Conservation (phyloP, 345 rosid species). For the Syzygium aromaticum region DNA sequence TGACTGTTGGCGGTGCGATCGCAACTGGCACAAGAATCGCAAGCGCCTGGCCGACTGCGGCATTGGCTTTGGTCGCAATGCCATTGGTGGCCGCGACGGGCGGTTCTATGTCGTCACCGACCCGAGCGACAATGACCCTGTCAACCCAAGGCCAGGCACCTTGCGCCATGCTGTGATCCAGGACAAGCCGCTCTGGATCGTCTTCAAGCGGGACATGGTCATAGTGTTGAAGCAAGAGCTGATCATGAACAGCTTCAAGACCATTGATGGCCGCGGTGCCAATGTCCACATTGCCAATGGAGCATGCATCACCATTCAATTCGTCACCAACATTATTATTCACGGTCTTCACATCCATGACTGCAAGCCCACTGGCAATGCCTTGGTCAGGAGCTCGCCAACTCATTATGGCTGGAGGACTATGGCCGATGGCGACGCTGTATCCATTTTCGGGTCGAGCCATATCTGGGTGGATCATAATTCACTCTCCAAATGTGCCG, state of each 20-base stretch:
- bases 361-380: slow-evolving; percentile 19
- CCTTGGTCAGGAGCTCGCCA: slow-evolving; percentile 20
- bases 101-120: slow-evolving; percentile 31
- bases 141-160: slow-evolving; percentile 30
- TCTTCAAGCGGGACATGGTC: slow-evolving; percentile 31
- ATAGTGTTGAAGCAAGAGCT: slow-evolving; percentile 19
- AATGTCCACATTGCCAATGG: slow-evolving; percentile 18
- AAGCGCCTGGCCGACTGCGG: slow-evolving; percentile 34
- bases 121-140: slow-evolving; percentile 23
- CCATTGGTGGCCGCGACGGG: slow-evolving; percentile 33
- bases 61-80: slow-evolving; percentile 28
- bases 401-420: slow-evolving; percentile 17
- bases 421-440: slow-evolving; percentile 47
- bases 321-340: slow-evolving; percentile 12
- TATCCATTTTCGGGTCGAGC: slow-evolving; percentile 44
- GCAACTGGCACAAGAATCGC: slow-evolving; percentile 33
- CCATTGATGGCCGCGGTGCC: slow-evolving; percentile 15
- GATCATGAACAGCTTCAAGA: slow-evolving; percentile 22
- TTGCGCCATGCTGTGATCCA: slow-evolving; percentile 37
- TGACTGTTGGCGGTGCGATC: slow-evolving; percentile 42
- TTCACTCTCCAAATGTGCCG: slow-evolving; percentile 44
- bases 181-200: slow-evolving; percentile 31
- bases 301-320: slow-evolving; percentile 17
- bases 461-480: slow-evolving; percentile 48
- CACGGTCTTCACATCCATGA: slow-evolving; percentile 21